Evolutionary conservation across 768 basidiomycete species (phyloP).

Genomic region (Rhizopogon sp.): DNA sequence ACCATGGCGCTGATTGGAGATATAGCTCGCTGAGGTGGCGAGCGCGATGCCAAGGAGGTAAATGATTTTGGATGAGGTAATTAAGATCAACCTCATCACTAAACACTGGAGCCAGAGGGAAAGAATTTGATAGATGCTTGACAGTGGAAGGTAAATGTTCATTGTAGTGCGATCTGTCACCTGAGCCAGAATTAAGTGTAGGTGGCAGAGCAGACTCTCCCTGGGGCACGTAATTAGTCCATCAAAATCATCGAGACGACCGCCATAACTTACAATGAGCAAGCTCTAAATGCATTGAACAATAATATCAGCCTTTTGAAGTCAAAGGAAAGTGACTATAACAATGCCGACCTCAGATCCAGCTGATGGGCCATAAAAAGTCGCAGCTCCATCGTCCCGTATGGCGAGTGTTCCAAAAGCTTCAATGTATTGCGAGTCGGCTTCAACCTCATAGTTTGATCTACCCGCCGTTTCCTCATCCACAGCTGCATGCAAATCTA

Average conservation of each 20-base stretch:
- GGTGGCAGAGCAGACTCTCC: conserved; percentile 16
- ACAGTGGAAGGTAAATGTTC: conserved; percentile 16
- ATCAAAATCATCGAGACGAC: not conserved
- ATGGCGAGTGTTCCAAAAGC: conserved; percentile 68
- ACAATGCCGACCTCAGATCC: conserved; percentile 57
- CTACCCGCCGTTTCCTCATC: conserved; percentile 29
- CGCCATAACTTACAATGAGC: conserved; percentile 41
- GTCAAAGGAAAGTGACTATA: conserved; percentile 18
- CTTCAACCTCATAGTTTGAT: conserved; percentile 25
- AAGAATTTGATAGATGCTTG: conserved; percentile 30
- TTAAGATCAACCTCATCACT: conserved; percentile 36
- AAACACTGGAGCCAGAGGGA: conserved; percentile 44
- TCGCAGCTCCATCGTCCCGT: conserved; percentile 62
- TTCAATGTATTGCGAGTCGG: conserved; percentile 54
- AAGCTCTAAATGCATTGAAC: conserved; percentile 37
- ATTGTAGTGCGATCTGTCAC: not conserved
- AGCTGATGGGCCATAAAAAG: conserved; percentile 69
- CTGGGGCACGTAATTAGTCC: conserved; percentile 9
- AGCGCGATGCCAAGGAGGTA: conserved; percentile 59
- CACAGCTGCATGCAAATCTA: conserved; percentile 60
- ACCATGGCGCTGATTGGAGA: conserved; percentile 77
- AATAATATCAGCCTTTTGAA: not conserved
- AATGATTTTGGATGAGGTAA: conserved; percentile 40
- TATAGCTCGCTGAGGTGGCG: conserved; percentile 60
- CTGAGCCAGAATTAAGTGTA: not conserved